Evolutionary conservation across 192 early-diverging fungal genomes (phyloP), one percentile per base, ranked within the genome.

Genomic region (Chytriomyces sp.): DNA sequence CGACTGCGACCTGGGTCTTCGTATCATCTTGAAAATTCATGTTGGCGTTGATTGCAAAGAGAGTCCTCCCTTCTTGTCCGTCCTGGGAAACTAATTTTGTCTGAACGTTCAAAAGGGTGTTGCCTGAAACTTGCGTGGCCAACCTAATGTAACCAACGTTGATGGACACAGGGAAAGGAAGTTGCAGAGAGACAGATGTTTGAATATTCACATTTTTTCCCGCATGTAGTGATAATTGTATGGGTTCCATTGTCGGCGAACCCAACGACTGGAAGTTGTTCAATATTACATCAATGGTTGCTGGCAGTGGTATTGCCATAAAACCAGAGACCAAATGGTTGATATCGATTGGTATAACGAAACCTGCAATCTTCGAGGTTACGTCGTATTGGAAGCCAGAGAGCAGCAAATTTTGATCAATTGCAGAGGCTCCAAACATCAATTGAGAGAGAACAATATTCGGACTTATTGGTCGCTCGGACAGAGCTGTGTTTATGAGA

Each of bases 71-170:
- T 10, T 49, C 41, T 49, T 49, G 41, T 17, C 41, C 41, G 10
- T 49, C 12, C 0, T 52, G n/a, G 22, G 55, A 37, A 32, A 70
- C 60, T 19, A 38, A 61, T 0, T 40, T 59, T 12, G 75, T 52
- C 1, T 41, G 25, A 53, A 79, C 44, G 5, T 38, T 55, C 22
- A 66, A 14, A 14, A 79, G 52, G 6, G 66, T 67, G 73, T 75
- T 40, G 3, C 30, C 31, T 33, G 53, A 55, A 52, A 79, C 64
- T 44, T 63, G 65, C 34, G 70, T 41, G 37, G 38, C 40, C 14
- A 69, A 25, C 5, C 14, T 67, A 10, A 79, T 19, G 34, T 71
- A 71, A 5, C 77, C 77, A 52, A 65, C 53, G 61, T 79, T 79
- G 40, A 75, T 31, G 12, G 59, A 40, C 19, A 75, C 30, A 6